A percentile compares a stretch with the other conserved stretches of the same genome.
phyloP scores from a whole-genome alignment of 2,329 filamentous ascomycete species.

The Pseudocercospora fuligena region DNA sequence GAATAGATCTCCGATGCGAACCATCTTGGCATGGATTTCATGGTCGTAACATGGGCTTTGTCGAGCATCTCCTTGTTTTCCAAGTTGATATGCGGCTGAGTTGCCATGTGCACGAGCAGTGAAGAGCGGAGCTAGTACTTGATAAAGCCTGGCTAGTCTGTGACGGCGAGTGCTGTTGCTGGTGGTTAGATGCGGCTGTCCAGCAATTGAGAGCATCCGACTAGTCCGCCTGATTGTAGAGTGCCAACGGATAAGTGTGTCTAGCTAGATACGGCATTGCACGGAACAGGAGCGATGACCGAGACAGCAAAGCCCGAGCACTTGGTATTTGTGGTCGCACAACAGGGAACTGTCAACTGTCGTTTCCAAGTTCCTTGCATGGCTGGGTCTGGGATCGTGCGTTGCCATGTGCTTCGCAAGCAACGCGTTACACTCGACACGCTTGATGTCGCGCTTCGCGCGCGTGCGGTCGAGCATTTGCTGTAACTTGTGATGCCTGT shows the following conservation, averaged over 20 bases:
- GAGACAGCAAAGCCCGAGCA: neutral
- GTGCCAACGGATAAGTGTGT: no score
- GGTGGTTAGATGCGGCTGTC: no score
- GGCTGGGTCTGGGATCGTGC: neutral
- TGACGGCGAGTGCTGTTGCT: no score
- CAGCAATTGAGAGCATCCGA: no score
- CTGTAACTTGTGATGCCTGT: no score
- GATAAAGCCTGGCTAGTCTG: no score
- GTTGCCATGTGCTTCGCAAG: neutral
- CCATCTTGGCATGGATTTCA: neutral
- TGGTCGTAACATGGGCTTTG: neutral
- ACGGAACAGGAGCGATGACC: neutral
- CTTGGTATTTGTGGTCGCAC: neutral
- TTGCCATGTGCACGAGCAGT: no score
- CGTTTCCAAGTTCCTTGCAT: neutral
- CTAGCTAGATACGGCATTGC: no score
- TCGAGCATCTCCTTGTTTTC: neutral
- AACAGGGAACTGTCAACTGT: slow-evolving; percentile 1
- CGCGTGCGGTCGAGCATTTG: neutral
- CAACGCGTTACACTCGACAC: neutral
- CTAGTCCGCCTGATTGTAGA: no score
- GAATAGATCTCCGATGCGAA: neutral
- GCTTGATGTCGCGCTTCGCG: neutral
- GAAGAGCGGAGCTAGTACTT: no score
- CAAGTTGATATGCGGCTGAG: no score